A percentile compares a stretch with the other conserved stretches of the same genome.
Conservation (phyloP, 2,329 filamentous ascomycete genomes). For the Didymella arachidicola region DNA sequence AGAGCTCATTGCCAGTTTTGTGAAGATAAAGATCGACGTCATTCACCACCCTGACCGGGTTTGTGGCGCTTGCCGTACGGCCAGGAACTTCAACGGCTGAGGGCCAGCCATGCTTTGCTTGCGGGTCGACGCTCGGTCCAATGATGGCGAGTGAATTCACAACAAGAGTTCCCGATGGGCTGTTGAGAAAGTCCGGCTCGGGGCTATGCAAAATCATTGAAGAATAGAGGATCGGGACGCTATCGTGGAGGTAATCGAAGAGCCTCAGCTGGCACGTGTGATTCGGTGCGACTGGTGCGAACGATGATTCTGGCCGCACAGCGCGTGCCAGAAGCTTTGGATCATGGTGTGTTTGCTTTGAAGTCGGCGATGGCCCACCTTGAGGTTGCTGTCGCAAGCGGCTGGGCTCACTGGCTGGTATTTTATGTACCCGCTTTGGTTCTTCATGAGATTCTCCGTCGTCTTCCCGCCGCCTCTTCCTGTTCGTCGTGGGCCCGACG, state of each 20-base stretch:
- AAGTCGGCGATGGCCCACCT: neutral
- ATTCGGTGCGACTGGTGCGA: slow-evolving; percentile 10
- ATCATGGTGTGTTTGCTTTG: neutral
- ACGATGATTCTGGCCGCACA: neutral
- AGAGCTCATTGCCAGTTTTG: slow-evolving; percentile 17
- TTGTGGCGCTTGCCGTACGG: slow-evolving; percentile 12
- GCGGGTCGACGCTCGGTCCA: slow-evolving; percentile 11
- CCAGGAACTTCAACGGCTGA: slow-evolving; percentile 14
- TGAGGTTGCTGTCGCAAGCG: neutral
- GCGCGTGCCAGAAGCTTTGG: neutral
- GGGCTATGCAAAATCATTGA: slow-evolving; percentile 11
- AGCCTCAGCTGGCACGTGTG: slow-evolving; percentile 8
- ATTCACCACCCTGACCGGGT: slow-evolving; percentile 14
- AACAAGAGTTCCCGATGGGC: slow-evolving; percentile 12
- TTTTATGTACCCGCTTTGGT: neutral
- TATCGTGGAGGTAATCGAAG: slow-evolving; percentile 20
- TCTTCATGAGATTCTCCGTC: too few relatives aligned
- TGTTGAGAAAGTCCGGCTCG: neutral
- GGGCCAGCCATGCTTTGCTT: slow-evolving; percentile 1
- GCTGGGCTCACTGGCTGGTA: neutral
- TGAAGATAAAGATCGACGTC: slow-evolving; percentile 31
- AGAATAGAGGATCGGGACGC: slow-evolving; percentile 28
- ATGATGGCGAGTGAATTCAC: slow-evolving; percentile 14
- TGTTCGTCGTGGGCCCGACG: neutral
- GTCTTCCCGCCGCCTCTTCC: slow-evolving; percentile 1